These are phyloP conservation scores for Termitomyces heimii DNA, from an alignment of 768 basidiomycete species.

Conservation along the genomic window DNA sequence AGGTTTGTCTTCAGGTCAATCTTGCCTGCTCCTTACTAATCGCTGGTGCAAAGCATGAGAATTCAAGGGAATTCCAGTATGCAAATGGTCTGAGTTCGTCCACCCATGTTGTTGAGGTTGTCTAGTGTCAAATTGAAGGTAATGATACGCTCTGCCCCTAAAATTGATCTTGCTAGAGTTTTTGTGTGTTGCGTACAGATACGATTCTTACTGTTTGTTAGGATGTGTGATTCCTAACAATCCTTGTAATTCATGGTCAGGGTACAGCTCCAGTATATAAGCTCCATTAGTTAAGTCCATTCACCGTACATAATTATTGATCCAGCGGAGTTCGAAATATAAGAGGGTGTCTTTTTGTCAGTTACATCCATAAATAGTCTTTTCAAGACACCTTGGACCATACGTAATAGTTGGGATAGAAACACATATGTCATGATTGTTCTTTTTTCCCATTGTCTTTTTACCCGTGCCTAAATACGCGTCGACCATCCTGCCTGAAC, in stretches of 20 bases:
- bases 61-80: constrained; percentile 77
- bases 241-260: neutral
- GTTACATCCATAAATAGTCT: neutral
- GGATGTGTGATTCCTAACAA: neutral
- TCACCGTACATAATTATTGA: too few relatives aligned
- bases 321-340: neutral
- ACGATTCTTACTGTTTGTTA: neutral
- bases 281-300: too few relatives aligned
- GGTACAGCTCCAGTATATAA: too few relatives aligned
- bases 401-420: neutral
- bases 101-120: neutral
- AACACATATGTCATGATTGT: neutral
- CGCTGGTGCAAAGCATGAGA: constrained; percentile 53
- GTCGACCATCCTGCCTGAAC: neutral
- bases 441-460: neutral
- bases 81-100: constrained; percentile 37
- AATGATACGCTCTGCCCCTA: neutral
- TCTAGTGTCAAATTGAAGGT: neutral
- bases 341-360: neutral
- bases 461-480: neutral
- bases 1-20: constrained; percentile 45
- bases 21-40: neutral
- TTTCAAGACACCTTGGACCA: neutral
- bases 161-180: neutral
- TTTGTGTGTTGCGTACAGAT: neutral